phyloP scores from a whole-genome alignment of 768 basidiomycete species.

The Mycena sanguinolenta region DNA sequence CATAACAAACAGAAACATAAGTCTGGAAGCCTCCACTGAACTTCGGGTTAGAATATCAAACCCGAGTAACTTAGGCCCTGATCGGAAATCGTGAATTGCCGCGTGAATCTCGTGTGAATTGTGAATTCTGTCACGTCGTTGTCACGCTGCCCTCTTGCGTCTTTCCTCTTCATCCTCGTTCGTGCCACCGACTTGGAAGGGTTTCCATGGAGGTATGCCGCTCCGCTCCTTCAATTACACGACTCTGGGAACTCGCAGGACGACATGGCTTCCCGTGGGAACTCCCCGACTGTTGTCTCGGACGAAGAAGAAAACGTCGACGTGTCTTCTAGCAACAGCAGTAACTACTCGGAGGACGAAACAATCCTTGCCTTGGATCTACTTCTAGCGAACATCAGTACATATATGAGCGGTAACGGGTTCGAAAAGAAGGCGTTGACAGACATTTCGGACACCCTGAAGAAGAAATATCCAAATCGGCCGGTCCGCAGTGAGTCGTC shows the following conservation, averaged over 20 bases:
- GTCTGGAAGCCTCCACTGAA: no score
- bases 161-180: background rate
- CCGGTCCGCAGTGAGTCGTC: background rate
- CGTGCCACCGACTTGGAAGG: background rate
- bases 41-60: no score
- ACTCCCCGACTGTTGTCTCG: no score
- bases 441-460: background rate
- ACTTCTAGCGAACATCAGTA: background rate
- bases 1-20: no score
- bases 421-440: background rate
- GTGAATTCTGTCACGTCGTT: background rate
- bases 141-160: background rate
- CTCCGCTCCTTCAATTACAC: background rate
- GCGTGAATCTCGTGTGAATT: background rate
- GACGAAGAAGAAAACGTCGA: no score
- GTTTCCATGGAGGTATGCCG: background rate
- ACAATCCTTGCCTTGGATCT: background rate
- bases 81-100: background rate
- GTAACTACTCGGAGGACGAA: background rate
- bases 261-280: background rate
- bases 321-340: no score
- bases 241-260: background rate
- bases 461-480: background rate
- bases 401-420: slow-evolving; percentile 17
- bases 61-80: background rate